phyloP scores from a whole-genome alignment of 805 yeast genomes.

The Barnettozyma salicaria region DNA sequence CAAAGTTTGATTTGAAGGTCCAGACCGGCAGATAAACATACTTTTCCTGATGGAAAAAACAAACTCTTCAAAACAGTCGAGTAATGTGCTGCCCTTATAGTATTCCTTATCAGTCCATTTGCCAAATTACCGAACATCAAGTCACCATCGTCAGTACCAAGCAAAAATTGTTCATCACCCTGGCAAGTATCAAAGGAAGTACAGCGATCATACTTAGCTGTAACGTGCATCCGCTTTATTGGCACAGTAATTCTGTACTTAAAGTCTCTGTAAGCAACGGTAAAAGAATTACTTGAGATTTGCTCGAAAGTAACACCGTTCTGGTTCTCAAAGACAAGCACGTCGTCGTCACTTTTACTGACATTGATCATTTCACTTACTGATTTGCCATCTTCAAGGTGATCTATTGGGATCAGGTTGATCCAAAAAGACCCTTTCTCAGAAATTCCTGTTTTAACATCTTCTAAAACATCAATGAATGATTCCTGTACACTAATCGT shows the following conservation, averaged over 20 bases:
- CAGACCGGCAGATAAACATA: slow-evolving; percentile 49
- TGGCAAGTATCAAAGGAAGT: slow-evolving; percentile 33
- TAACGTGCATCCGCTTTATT: slow-evolving; percentile 1
- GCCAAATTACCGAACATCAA: slow-evolving; percentile 19
- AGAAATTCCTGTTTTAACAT: too few relatives aligned
- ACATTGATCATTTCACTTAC: too few relatives aligned
- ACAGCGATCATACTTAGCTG: background rate
- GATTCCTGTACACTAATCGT: too few relatives aligned
- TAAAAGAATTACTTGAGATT: too few relatives aligned
- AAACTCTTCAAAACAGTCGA: slow-evolving; percentile 37
- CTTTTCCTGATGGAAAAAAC: slow-evolving; percentile 63
- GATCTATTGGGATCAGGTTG: too few relatives aligned
- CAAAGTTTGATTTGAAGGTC: slow-evolving; percentile 60
- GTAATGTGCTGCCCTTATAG: slow-evolving; percentile 42
- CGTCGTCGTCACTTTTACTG: too few relatives aligned
- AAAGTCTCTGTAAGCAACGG: slow-evolving; percentile 10
- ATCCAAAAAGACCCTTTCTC: too few relatives aligned
- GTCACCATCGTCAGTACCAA: slow-evolving; percentile 34
- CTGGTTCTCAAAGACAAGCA: too few relatives aligned
- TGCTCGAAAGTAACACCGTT: too few relatives aligned
- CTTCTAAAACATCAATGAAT: too few relatives aligned
- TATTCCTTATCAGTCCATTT: background rate
- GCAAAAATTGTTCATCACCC: slow-evolving; percentile 22
- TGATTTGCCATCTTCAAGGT: too few relatives aligned
- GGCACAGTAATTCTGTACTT: slow-evolving; percentile 16